A percentile compares a stretch with the other conserved stretches of the same genome.
Evolutionary conservation across 2,329 filamentous ascomycete species (phyloP).

Genomic region (Phoma sp.): DNA sequence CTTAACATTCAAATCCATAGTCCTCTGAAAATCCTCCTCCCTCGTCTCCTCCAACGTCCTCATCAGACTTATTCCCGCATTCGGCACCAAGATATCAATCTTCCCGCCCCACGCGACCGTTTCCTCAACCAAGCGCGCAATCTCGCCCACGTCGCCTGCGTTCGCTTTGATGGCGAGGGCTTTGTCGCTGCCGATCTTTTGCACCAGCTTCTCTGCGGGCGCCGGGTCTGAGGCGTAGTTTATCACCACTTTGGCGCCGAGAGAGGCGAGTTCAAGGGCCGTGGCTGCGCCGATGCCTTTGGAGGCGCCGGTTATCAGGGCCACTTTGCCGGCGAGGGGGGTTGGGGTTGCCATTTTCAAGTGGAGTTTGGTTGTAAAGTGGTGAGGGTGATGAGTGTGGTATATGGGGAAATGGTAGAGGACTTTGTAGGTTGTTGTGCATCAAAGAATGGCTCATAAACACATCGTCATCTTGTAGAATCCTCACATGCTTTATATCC

Average conservation of each 20-base stretch:
- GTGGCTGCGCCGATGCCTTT: slow-evolving; percentile 41
- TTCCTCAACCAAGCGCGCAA: slow-evolving; percentile 54
- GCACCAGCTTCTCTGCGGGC: slow-evolving; percentile 62
- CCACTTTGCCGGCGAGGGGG: slow-evolving; percentile 34
- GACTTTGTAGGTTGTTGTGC: background rate
- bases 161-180: slow-evolving; percentile 64
- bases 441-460: background rate
- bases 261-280: slow-evolving; percentile 46
- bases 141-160: slow-evolving; percentile 53
- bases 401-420: background rate
- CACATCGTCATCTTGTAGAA: too few species aligned
- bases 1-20: slow-evolving; percentile 64
- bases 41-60: slow-evolving; percentile 62
- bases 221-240: slow-evolving; percentile 64
- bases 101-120: slow-evolving; percentile 49
- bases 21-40: slow-evolving; percentile 66
- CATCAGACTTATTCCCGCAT: slow-evolving; percentile 60
- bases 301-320: slow-evolving; percentile 39
- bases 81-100: slow-evolving; percentile 64
- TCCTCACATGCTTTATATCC: background rate
- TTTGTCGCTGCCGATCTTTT: slow-evolving; percentile 53
- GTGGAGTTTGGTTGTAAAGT: background rate
- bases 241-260: slow-evolving; percentile 54
- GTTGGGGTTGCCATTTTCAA: background rate
- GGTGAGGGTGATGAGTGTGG: background rate